These are phyloP conservation scores for Marsdenia floribunda DNA, from an alignment of 257 asterid genomes.

Conservation along the genomic window DNA sequence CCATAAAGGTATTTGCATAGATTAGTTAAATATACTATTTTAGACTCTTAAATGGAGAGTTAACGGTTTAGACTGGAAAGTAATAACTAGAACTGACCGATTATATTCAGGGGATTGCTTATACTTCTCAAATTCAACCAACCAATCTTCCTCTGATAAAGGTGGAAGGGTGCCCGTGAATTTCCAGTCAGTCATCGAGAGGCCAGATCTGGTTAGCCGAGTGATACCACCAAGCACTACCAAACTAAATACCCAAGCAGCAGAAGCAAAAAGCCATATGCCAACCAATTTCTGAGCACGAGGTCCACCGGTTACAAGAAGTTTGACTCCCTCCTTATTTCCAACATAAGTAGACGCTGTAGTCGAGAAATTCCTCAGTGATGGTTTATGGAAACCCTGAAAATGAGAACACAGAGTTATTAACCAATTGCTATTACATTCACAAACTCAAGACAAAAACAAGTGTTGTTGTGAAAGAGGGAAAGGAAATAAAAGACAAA, in stretches of 20 bases:
- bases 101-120: conserved; percentile 89
- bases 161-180: conserved; percentile 94
- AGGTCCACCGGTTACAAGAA: conserved; percentile 80
- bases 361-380: conserved; percentile 50
- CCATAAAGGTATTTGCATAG: neutral
- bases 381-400: conserved; percentile 41
- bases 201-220: conserved; percentile 87
- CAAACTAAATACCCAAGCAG: conserved; percentile 97
- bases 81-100: conserved; percentile 42
- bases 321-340: conserved; percentile 45
- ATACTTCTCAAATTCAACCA: conserved; percentile 78
- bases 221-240: conserved; percentile 96
- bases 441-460: neutral
- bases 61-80: neutral
- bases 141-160: conserved; percentile 76
- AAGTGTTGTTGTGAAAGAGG: neutral
- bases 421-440: neutral
- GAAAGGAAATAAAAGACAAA: neutral
- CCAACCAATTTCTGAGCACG: conserved; percentile 84
- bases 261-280: conserved; percentile 83
- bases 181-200: conserved; percentile 99
- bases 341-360: conserved; percentile 40
- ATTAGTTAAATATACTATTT: neutral
- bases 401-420: conserved; percentile 6
- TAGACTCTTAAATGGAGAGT: neutral